Base-by-base conservation (phyloP, 2,329 filamentous ascomycete species). In the Phaeoacremonium minimum region DNA sequence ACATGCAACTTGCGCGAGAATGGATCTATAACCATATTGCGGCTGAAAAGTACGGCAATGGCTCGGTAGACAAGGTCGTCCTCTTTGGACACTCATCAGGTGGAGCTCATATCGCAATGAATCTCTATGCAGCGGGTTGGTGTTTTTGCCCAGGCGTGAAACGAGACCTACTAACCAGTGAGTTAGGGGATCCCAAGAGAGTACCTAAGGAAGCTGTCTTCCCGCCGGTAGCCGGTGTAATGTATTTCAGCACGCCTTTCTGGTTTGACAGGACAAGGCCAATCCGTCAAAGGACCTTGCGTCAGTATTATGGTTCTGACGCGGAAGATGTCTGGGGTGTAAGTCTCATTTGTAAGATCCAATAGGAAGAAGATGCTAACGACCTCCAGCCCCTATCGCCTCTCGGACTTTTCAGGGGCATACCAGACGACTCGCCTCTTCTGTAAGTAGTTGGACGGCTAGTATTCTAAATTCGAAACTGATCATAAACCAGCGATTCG, bases 61-160 rank as follows among this genome's bases (percentile, higher is more conserved):
- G 41, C 12, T 42, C 30, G 5, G 9, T 18, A 4, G 17, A 40
- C 12, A 44, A 42, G 15, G 44, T 46, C 4, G 29, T 44, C 15
- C 28, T 46, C 14, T 33, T 44, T 15, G 44, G 44, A 12, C 44
- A 46, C 26, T 46, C 44, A 3, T 46, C 44, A 4, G 44, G 44
- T 13, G 44, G 38, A 15, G 41, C 41, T 3, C 44, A 46, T 18
- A 40, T 44, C 15, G 30, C 32, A 7, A 36, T 32, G 30, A 44
- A 46, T 20, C 30, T 46, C n/a, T 46, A 35, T 16, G 44, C 41
- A 13, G 34, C 38, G n/a, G 42, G 42, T 37, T 16, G 18, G 37
- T 33, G 38, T 30, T 32, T 11, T 4, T 35, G 7, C 13, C 15
- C 7, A 2, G 7, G 12, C 12, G 17, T 6, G 9, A 35, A 12